Percentiles rank a stretch among this genome's conserved stretches.
Evolutionary conservation across 345 rosid genomes (phyloP).

Genomic region (Syzygium grande): DNA sequence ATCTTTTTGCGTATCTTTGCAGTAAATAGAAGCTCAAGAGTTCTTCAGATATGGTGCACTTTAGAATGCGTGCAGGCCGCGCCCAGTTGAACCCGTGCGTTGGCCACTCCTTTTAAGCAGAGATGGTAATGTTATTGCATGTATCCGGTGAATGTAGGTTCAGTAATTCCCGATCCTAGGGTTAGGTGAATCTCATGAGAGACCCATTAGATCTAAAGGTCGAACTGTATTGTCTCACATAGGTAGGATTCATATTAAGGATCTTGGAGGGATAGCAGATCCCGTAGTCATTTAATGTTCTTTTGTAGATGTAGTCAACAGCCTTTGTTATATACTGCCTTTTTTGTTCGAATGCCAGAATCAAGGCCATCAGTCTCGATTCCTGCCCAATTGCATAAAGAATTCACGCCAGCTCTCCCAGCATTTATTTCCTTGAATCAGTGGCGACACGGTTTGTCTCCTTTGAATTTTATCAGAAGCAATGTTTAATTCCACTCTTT

Average conservation of each 20-base stretch:
- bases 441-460: not conserved
- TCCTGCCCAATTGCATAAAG: not conserved
- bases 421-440: not conserved
- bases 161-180: not conserved
- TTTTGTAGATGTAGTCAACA: not conserved
- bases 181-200: not conserved
- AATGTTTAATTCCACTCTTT: not conserved
- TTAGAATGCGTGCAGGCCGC: not conserved
- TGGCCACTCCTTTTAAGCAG: not conserved
- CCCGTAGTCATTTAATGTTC: not conserved
- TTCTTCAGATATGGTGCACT: not conserved
- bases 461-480: not conserved
- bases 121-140: not conserved
- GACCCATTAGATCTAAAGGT: not conserved
- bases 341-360: not conserved
- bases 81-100: not conserved
- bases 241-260: not conserved
- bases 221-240: not conserved
- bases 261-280: not conserved
- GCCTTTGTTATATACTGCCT: not conserved
- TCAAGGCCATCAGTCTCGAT: not conserved
- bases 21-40: not conserved
- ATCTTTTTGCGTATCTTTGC: not conserved
- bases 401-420: not conserved
- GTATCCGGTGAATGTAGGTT: not conserved